Base-by-base conservation (phyloP, 805 yeast genomes). In the Pichia insulana region DNA sequence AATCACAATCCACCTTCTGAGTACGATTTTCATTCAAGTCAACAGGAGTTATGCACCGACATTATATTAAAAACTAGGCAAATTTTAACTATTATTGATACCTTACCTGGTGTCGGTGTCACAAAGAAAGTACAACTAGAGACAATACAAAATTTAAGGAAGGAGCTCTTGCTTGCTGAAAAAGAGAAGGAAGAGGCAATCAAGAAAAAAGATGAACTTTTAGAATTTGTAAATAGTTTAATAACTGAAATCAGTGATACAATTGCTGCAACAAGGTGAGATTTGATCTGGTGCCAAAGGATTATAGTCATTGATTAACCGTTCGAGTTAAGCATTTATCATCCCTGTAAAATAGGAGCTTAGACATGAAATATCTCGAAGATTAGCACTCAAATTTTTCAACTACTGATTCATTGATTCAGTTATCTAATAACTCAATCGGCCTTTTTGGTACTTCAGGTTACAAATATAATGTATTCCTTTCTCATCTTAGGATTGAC, bases 91-190 rank as follows among this genome's bases (percentile, higher is more conserved):
- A 73, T 90, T 22, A 88, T 90, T 32, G 94, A 85, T 56, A 78
- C 95, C 2, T 66, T 90, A 34, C 98, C 98, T 0, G 97, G 97
- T 11, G 85, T 87, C 2, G 96, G 94, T 8, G 89, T 83, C 1
- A 76, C 89, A 2, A 83, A 84, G 19, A 74, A 71, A 36, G 80
- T 76, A 42, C 97, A 89, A 61, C 58, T 88, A 57, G 62, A 65
- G 22, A 71, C 72, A 45, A 83, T 90, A 15, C 73, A 71, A 39
- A 68, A 66, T 12, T 64, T 92, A 37, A 82, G 84, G 38, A 57
- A 59, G 36, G 85, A 84, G 50, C 63, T 89, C 42, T 68, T 70
- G 11, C 64, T 67, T 11, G 76, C 79, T 2, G 92, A 88, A 52
- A 56, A 61, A 18, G 71, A 74, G 42, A 75, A 85, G 47, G 62